Evolutionary conservation across 352 stramenopile species (phyloP), one percentile per base, ranked within the genome.

Genomic region (Phytopythium helicoides): DNA sequence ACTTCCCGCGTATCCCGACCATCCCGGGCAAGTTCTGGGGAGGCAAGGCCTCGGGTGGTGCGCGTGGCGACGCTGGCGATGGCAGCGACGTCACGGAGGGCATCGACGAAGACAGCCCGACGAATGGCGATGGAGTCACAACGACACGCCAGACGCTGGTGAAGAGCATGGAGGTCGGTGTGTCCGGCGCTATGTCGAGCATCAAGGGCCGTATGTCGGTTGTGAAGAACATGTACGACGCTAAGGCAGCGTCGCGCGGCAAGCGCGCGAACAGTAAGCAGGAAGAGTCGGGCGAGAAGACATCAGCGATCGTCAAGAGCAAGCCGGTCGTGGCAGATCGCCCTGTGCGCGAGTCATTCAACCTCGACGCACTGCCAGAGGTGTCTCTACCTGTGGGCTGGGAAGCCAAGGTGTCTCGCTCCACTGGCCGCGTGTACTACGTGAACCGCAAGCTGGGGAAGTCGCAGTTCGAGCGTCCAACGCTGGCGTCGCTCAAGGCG

Each of bases 391-490:
- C 85, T 1, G 73, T 87, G 19, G 82, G 85, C 26, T 94, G 84
- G 84, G 82, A 92, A 54, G 84, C 84, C 57, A 94, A 94, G 75
- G 81, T 94, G 45, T 91, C 78, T 28, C 81, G 84, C 54, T 92
- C 82, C 8, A 94, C 81, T 16, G 84, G 84, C 15, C 82, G 83
- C 39, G 84, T 94, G 52, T 94, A 94, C 71, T 94, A 94, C 63
- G 81, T 92, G 45, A 94, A 94, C 68, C 82, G 81, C 54, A 89
- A 90, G 75, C 72, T 92, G 7, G 79, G 81, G 58, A 88, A 92
- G 59, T 92, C 84, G 11, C 84, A 94, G 71, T 94, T 91, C 40
- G 82, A 92, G 50, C 80, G 80, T 28, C 84, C 84, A 37, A 92
- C 84, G 56, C 75, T 94, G 45, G 84, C 84, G 50, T 92, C 81